A percentile compares a stretch with the other conserved stretches of the same genome.
phyloP scores from a whole-genome alignment of 257 asterid genomes.

The Ajuga chamaepitys region DNA sequence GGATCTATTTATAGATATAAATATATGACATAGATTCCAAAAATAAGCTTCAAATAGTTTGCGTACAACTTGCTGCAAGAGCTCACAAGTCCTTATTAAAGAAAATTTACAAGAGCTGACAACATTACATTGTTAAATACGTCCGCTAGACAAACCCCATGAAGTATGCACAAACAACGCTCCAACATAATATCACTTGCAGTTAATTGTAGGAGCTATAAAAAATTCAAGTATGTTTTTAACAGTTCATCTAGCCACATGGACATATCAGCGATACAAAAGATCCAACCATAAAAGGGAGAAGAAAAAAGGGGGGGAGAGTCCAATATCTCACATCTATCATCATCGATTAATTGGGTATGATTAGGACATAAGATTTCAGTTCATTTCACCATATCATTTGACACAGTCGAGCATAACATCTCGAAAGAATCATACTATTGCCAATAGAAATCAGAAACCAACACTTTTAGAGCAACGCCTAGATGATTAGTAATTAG shows the following conservation, averaged over 20 bases:
- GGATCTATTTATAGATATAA: neutral
- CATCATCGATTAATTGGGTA: constrained; percentile 3
- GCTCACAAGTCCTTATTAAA: neutral
- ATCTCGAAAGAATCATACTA: constrained; percentile 10
- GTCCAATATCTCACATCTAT: neutral
- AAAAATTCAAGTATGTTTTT: neutral
- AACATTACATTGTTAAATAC: neutral
- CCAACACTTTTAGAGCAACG: constrained; percentile 1
- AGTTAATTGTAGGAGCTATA: constrained; percentile 3
- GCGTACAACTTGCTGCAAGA: constrained; percentile 1
- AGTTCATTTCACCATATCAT: constrained; percentile 6
- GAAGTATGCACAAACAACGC: constrained; percentile 4
- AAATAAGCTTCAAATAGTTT: constrained; percentile 2
- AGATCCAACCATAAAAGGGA: neutral
- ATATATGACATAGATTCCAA: neutral
- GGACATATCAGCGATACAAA: neutral
- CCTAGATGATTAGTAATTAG: constrained; percentile 13
- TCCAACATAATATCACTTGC: constrained; percentile 9
- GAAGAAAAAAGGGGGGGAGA: neutral
- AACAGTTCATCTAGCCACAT: neutral
- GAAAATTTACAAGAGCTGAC: neutral
- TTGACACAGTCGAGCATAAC: neutral
- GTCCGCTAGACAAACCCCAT: neutral
- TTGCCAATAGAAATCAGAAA: constrained; percentile 5
- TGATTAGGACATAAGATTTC: neutral